phyloP scores from a whole-genome alignment of 371 early-diverging fungal species.

The Rhizopus arrhizus region DNA sequence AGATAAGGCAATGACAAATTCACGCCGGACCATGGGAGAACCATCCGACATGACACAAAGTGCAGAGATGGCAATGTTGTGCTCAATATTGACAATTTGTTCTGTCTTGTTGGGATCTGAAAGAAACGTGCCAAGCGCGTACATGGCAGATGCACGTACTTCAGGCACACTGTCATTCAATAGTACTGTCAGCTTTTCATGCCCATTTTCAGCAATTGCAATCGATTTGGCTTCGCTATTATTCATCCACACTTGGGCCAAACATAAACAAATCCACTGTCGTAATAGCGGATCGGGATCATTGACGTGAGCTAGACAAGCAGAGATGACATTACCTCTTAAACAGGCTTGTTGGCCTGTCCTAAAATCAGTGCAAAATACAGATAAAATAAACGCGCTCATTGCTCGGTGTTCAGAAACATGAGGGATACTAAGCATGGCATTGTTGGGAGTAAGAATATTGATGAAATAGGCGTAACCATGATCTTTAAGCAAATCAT shows the following conservation, averaged over 20 bases:
- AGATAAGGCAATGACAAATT: conserved; percentile 76
- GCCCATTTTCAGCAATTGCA: conserved; percentile 72
- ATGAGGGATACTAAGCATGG: conserved; percentile 64
- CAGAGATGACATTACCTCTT: conserved; percentile 66
- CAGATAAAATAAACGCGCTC: conserved; percentile 90
- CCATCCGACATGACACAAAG: conserved; percentile 75
- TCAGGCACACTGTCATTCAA: conserved; percentile 78
- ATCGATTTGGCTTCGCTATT: conserved; percentile 75
- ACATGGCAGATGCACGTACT: conserved; percentile 84
- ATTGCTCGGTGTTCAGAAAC: conserved; percentile 89
- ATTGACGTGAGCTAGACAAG: conserved; percentile 70
- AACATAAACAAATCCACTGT: conserved; percentile 88
- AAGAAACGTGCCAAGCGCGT: conserved; percentile 78
- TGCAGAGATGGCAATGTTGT: conserved; percentile 68
- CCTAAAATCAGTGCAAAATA: conserved; percentile 84
- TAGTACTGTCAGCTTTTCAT: conserved; percentile 65
- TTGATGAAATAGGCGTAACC: conserved; percentile 93
- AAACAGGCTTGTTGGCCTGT: conserved; percentile 86
- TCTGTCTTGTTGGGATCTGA: conserved; percentile 75
- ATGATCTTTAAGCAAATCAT: conserved; percentile 89
- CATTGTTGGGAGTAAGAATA: conserved; percentile 76
- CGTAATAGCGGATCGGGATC: conserved; percentile 85
- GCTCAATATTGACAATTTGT: conserved; percentile 71
- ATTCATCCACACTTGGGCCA: conserved; percentile 85
- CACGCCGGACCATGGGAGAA: conserved; percentile 81